A percentile compares a stretch with the other conserved stretches of the same genome.
Evolutionary conservation across 225 moss, liverwort and hornwort genomes (phyloP).

Genomic region (Takakia lepidozioides): DNA sequence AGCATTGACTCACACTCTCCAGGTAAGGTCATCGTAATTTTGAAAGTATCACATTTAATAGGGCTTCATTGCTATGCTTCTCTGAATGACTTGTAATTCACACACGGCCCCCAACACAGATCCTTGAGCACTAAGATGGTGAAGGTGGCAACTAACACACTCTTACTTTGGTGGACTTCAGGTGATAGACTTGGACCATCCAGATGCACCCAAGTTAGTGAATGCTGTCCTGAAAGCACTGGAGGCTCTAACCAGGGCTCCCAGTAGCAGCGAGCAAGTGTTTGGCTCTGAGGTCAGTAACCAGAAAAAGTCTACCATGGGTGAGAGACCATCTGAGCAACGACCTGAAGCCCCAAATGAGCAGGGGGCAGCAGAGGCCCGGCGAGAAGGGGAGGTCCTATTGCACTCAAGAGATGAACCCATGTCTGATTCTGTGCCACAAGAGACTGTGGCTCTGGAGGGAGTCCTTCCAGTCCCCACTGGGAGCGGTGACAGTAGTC

Average conservation of each 20-base stretch:
- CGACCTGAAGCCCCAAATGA: too few species aligned
- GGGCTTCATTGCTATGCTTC: too few species aligned
- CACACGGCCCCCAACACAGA: too few species aligned
- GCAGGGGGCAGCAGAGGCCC: too few species aligned
- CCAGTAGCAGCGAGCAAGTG: slow-evolving; percentile 46
- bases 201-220: slow-evolving; percentile 88
- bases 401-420: too few species aligned
- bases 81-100: too few species aligned
- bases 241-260: slow-evolving; percentile 80
- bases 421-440: slow-evolving; percentile 53
- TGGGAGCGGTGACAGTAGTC: slow-evolving; percentile 34
- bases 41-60: too few species aligned
- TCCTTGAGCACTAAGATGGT: too few species aligned
- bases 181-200: slow-evolving; percentile 90
- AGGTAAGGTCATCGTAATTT: slow-evolving; percentile 34
- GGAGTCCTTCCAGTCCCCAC: slow-evolving; percentile 24
- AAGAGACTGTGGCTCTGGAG: slow-evolving; percentile 38
- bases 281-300: slow-evolving; percentile 41
- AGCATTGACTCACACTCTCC: slow-evolving; percentile 76
- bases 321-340: slow-evolving; percentile 43
- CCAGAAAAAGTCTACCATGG: slow-evolving; percentile 38
- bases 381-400: too few species aligned
- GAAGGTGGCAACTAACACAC: too few species aligned
- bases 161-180: too few species aligned
- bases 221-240: slow-evolving; percentile 78